These are phyloP conservation scores for Cryptococcus sp. DNA, from an alignment of 1,284 basidiomycete species.

Conservation along the genomic window DNA sequence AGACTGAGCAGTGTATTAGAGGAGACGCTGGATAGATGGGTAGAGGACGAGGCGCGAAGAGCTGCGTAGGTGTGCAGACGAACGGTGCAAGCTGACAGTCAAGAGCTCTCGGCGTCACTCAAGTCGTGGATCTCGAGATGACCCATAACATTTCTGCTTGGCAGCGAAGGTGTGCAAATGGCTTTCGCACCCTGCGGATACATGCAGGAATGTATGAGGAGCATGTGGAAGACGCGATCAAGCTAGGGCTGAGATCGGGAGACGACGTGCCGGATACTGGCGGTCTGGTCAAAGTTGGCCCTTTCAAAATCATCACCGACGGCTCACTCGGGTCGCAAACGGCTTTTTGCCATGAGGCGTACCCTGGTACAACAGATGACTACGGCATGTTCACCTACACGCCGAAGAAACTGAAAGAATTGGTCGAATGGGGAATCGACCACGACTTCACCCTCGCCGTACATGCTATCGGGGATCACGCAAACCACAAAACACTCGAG, in stretches of 20 bases:
- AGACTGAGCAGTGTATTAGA: too few relatives aligned
- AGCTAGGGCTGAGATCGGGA: conserved; percentile 28
- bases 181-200: conserved; percentile 34
- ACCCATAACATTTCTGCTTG: too few relatives aligned
- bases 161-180: conserved; percentile 28
- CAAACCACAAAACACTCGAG: conserved; percentile 34
- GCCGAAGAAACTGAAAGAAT: conserved; percentile 23
- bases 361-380: conserved; percentile 34
- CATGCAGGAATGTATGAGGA: conserved; percentile 42
- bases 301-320: conserved; percentile 43
- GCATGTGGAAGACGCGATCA: conserved; percentile 39
- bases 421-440: conserved; percentile 27
- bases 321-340: conserved; percentile 35
- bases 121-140: too few relatives aligned
- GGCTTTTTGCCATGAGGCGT: conserved; percentile 43
- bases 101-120: too few relatives aligned
- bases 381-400: conserved; percentile 26
- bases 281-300: conserved; percentile 38
- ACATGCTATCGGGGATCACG: conserved; percentile 48
- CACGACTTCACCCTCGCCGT: conserved; percentile 40
- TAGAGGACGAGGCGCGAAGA: too few relatives aligned
- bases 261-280: conserved; percentile 31
- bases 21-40: too few relatives aligned
- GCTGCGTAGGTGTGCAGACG: too few relatives aligned
- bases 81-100: too few relatives aligned